Conservation (phyloP, 2,329 filamentous ascomycete genomes). For the Diaporthe batatas region DNA sequence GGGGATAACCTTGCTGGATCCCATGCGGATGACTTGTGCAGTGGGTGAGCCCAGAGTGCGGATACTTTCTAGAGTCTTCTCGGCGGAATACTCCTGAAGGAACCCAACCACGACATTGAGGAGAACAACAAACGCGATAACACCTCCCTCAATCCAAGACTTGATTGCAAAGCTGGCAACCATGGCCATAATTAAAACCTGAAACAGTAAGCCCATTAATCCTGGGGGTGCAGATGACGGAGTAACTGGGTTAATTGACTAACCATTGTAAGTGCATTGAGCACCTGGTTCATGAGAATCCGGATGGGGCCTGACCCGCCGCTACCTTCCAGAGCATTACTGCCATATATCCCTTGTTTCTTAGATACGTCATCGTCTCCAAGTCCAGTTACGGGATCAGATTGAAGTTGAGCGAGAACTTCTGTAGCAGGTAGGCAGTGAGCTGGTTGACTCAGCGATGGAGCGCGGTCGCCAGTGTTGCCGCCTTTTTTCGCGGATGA, state of each 20-base stretch:
- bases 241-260: neutral
- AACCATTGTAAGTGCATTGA: constrained; percentile 59
- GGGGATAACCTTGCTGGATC: neutral
- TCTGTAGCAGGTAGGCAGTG: neutral
- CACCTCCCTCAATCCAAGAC: constrained; percentile 68
- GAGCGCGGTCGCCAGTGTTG: neutral
- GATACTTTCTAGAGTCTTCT: neutral
- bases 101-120: constrained; percentile 59
- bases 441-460: neutral
- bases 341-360: neutral
- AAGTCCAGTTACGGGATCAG: neutral
- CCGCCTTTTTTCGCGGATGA: neutral
- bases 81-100: neutral
- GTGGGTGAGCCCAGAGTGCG: neutral
- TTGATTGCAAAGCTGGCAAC: constrained; percentile 63
- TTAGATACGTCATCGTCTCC: neutral
- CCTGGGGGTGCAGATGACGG: too few relatives aligned
- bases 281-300: constrained; percentile 63
- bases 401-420: neutral
- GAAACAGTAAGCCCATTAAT: constrained; percentile 59
- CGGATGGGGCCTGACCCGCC: neutral
- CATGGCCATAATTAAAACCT: constrained; percentile 66
- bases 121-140: constrained; percentile 63
- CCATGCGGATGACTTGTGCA: neutral
- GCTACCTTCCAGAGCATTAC: neutral